Base-by-base conservation (phyloP, 2,329 filamentous ascomycete genomes). In the Colletotrichum navitas region DNA sequence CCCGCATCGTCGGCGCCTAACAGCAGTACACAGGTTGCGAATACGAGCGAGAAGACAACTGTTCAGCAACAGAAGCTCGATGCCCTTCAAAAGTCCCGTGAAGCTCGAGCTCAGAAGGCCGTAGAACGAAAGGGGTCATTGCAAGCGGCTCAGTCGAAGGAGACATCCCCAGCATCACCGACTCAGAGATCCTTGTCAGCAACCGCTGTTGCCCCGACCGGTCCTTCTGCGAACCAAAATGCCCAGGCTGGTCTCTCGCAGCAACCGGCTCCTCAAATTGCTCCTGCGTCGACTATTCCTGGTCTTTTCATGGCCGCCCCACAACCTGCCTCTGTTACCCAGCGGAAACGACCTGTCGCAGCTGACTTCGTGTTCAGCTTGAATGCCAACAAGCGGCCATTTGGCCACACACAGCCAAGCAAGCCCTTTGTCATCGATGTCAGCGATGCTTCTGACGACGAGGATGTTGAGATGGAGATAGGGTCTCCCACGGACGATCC, bases 351-450 rank as follows among this genome's bases (percentile, higher is more conserved):
- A 6, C 84, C 83, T 3, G 88, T 93, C 51, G 91, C 93, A 16
- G 88, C 92, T 5, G 92, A 94, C 77, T 91, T 93, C 74, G 89
- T 93, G 72, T 87, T 89, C n/a, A 83, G 85, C 26, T 81, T 84
- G 0, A 78, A 81, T 18, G 76, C 78, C 0, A 76, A 78, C 2
- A 93, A 93, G 75, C 89, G 91, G 60, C 87, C 89, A 5, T 91
- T 91, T 76, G 88, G 88, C 16, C 88, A 91, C 55, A 85, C 84
- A 58, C 84, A 85, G 32, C 83, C 87, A 63, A 86, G 91, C 32
- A 86, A 90, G 61, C 87, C 87, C 3, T 88, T 97, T 63, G 88
- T 97, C 49, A 97, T 97, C 75, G 90, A 97, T 74, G 91, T 97
- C 49, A 97, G 94, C 78, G 95, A 97, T 36, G 88, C 85, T 32